These are phyloP conservation scores for Apiospora hydei DNA, from an alignment of 2,329 filamentous ascomycete species.

Conservation along the genomic window DNA sequence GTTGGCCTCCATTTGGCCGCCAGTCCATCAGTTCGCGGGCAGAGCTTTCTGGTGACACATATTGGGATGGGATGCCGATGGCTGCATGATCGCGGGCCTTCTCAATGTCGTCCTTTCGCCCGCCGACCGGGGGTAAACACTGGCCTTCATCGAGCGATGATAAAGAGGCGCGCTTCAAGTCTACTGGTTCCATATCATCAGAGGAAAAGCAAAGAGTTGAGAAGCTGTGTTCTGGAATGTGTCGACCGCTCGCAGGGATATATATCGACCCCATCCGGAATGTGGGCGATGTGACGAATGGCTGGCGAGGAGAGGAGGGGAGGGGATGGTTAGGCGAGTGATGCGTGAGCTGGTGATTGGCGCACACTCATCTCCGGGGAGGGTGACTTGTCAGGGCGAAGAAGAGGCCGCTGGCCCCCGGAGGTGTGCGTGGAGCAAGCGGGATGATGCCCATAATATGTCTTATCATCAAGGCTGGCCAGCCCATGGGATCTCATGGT, in stretches of 20 bases:
- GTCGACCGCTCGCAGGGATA: background rate
- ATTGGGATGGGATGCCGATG: background rate
- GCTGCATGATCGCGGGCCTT: background rate
- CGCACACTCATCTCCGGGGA: slow-evolving; percentile 13
- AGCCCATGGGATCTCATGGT: slow-evolving; percentile 7
- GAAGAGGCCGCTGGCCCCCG: slow-evolving; percentile 4
- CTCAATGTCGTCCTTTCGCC: background rate
- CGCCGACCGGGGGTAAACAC: background rate
- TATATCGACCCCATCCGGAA: background rate
- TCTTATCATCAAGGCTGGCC: background rate
- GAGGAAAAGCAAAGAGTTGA: background rate
- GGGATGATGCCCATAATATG: slow-evolving; percentile 20
- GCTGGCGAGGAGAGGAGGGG: background rate
- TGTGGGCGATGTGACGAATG: background rate
- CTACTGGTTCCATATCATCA: slow-evolving; percentile 8
- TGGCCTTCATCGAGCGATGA: slow-evolving; percentile 14
- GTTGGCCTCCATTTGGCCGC: background rate
- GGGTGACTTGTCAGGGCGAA: background rate
- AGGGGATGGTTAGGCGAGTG: background rate
- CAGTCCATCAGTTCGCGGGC: slow-evolving; percentile 4
- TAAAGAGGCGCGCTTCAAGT: background rate
- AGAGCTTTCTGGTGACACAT: background rate
- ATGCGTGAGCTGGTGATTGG: background rate
- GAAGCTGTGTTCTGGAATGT: background rate
- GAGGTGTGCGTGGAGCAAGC: slow-evolving; percentile 1